A percentile compares a stretch with the other conserved stretches of the same genome.
These are phyloP conservation scores for Antarctomyces pellizariae DNA, from an alignment of 495 filamentous ascomycete species.

Conservation along the genomic window DNA sequence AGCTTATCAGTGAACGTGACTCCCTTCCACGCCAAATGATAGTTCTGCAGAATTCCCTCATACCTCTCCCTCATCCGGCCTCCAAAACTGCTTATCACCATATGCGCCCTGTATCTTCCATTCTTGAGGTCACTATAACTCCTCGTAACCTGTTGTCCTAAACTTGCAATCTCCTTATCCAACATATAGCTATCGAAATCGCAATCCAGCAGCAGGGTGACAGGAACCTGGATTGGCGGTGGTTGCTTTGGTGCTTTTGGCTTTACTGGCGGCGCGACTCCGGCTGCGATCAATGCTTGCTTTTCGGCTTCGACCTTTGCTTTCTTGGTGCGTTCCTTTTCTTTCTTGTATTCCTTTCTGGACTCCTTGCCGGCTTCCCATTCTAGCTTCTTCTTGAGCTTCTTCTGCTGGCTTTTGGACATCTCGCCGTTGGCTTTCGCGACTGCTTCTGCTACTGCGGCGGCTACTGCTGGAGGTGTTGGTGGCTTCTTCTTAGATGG, in stretches of 20 bases:
- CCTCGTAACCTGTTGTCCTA: constrained; percentile 61
- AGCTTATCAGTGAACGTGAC: constrained; percentile 45
- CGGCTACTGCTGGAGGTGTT: background rate
- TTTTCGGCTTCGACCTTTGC: constrained; percentile 26
- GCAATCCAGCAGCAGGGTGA: constrained; percentile 74
- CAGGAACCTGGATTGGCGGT: constrained; percentile 31
- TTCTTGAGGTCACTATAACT: constrained; percentile 70
- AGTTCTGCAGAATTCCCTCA: constrained; percentile 41
- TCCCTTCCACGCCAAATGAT: constrained; percentile 57
- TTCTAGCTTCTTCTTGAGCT: constrained; percentile 33
- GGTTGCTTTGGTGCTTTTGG: constrained; percentile 8
- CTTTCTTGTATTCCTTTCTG: constrained; percentile 49
- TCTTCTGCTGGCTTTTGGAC: constrained; percentile 71
- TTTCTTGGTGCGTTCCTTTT: constrained; percentile 42
- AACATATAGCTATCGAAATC: constrained; percentile 79
- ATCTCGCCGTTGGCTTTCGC: constrained; percentile 14
- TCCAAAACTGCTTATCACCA: constrained; percentile 53
- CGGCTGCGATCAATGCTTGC: constrained; percentile 16
- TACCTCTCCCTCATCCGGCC: constrained; percentile 57
- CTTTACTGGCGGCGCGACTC: constrained; percentile 20
- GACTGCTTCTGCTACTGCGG: constrained; percentile 6
- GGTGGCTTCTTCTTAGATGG: background rate
- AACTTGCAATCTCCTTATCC: constrained; percentile 57
- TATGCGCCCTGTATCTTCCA: constrained; percentile 35
- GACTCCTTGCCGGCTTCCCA: constrained; percentile 44